Evolutionary conservation across 169 alveolate genomes (phyloP), one percentile per base, ranked within the genome.

Genomic region (Cryptosporidium parvum): DNA sequence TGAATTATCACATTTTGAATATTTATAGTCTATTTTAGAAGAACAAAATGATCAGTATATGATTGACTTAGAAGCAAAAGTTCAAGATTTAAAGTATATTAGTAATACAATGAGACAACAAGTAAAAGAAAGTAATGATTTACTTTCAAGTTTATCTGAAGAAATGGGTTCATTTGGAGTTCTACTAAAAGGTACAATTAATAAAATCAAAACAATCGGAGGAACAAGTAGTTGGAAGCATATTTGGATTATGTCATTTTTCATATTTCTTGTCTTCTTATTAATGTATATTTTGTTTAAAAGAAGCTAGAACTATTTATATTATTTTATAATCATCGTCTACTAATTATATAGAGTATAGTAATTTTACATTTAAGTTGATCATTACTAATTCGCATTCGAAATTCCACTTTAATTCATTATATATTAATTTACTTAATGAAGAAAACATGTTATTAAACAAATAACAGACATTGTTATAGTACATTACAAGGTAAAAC

Each of bases 41-140:
- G 87, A 80, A 33, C 87, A 80, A 23, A 80, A 80, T 80, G 87
- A 80, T 21, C 87, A 80, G 44, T 80, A 80, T 18, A 80, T 80
- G 87, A 80, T 80, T 0, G 87, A 80, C 67, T 65, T 80, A 6
- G 87, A 80, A 18, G 87, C 87, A 10, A 80, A 80, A 65, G 75
- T 80, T 18, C 75, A 59, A 29, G 87, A 80, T 45, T 65, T 80
- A 53, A 80, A 80, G 23, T 45, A 65, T 37, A 80, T 73, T 18
- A 73, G 86, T 37, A 73, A 33, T 33, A 7, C 86, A 33, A 73
- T 73, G 86, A 73, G 86, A 12, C 86, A 73, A 59, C 86, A 73
- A 73, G 70, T 73, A 35, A 73, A 73, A 21, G 86, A 73, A 73
- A 73, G 86, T 44, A 73, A 73, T 73, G 86, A 73, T 26, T n/a